These are phyloP conservation scores for Trichosporon sp. DNA, from an alignment of 1,284 basidiomycete species.

Conservation along the genomic window DNA sequence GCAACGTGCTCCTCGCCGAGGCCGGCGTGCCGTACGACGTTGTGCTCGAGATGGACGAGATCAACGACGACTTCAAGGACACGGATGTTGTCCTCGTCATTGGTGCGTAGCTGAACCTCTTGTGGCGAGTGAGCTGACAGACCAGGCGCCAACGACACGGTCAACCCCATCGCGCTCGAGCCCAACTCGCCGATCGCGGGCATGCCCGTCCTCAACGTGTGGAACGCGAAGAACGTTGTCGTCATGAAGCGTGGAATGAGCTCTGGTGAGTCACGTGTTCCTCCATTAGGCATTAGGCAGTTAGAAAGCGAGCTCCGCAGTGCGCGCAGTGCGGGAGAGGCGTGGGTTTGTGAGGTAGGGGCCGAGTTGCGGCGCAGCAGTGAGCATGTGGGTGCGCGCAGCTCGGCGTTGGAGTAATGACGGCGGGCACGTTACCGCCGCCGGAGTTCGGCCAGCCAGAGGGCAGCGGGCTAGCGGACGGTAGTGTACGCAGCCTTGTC, in stretches of 20 bases:
- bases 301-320: background rate
- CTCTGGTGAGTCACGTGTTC: conserved; percentile 29
- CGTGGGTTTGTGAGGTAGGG: no score
- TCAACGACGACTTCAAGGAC: conserved; percentile 81
- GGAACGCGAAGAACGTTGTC: conserved; percentile 86
- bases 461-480: background rate
- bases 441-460: no score
- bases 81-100: conserved; percentile 75
- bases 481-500: background rate
- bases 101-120: conserved; percentile 56
- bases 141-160: conserved; percentile 77
- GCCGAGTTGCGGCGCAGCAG: background rate
- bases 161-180: conserved; percentile 85
- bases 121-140: no score
- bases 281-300: no score
- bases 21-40: conserved; percentile 86
- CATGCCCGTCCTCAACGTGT: conserved; percentile 83
- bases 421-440: no score
- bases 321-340: no score
- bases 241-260: conserved; percentile 88
- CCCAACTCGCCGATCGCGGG: conserved; percentile 80
- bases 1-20: conserved; percentile 81
- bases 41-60: conserved; percentile 86
- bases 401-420: background rate
- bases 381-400: background rate